phyloP scores from a whole-genome alignment of 2,329 filamentous ascomycete species.

The Exophiala calicioides region DNA sequence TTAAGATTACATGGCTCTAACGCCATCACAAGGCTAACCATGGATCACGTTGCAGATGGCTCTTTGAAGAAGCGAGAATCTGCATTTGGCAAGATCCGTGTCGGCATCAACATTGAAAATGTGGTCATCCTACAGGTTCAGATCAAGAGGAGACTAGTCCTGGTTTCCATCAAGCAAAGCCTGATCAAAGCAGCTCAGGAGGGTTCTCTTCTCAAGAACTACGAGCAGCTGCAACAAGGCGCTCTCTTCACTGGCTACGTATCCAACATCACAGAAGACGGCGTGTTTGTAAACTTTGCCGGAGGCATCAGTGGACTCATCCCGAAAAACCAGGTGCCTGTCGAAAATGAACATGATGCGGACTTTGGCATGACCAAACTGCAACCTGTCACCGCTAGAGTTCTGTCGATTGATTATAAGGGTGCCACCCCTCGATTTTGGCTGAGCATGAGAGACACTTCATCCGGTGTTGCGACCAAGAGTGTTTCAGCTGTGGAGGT shows the following conservation, averaged over 20 bases:
- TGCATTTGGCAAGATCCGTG: slow-evolving; percentile 75
- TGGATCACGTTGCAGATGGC: slow-evolving; percentile 82
- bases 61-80: slow-evolving; percentile 75
- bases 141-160: slow-evolving; percentile 71
- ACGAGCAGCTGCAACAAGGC: slow-evolving; percentile 71
- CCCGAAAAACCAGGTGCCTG: slow-evolving; percentile 73
- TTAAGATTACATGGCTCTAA: slow-evolving; percentile 73
- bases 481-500: slow-evolving; percentile 35
- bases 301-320: slow-evolving; percentile 75
- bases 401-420: slow-evolving; percentile 71
- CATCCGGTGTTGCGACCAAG: slow-evolving; percentile 43
- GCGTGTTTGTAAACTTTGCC: slow-evolving; percentile 85
- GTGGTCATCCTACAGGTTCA: slow-evolving; percentile 87
- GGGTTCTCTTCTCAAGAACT: slow-evolving; percentile 68
- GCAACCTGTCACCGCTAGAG: slow-evolving; percentile 72
- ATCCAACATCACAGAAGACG: slow-evolving; percentile 76
- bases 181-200: slow-evolving; percentile 74
- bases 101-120: slow-evolving; percentile 79
- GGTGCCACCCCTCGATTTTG: slow-evolving; percentile 64
- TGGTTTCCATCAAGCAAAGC: slow-evolving; percentile 79
- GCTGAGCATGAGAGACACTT: slow-evolving; percentile 58
- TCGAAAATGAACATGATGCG: slow-evolving; percentile 66
- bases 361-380: slow-evolving; percentile 78
- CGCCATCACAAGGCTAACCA: slow-evolving; percentile 74
- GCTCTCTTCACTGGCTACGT: slow-evolving; percentile 75